Evolutionary conservation across 116 monocot genomes (phyloP).

Genomic region (Cymodocea nodosa): DNA sequence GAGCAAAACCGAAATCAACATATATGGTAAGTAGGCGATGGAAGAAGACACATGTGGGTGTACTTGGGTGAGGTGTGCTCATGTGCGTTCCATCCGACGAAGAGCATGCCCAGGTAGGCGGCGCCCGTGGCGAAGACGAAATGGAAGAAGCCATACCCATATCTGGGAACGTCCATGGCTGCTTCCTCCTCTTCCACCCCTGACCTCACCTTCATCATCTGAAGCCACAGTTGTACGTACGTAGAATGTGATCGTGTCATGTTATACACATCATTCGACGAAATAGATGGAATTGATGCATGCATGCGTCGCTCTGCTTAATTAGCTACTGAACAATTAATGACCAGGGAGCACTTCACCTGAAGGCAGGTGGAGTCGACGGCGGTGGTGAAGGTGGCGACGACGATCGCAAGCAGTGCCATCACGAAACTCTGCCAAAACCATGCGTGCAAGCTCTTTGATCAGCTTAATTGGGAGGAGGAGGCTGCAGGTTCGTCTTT

Average conservation of each 20-base stretch:
- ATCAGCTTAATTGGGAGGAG: too few relatives aligned
- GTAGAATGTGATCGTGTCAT: too few relatives aligned
- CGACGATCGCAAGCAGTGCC: constrained; percentile 16
- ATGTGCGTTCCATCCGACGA: constrained; percentile 72
- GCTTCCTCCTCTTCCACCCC: too few relatives aligned
- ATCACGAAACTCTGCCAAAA: constrained; percentile 23
- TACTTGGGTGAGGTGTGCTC: constrained; percentile 54
- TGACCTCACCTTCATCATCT: constrained; percentile 22
- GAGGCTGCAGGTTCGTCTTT: too few relatives aligned
- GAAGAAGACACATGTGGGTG: constrained; percentile 3
- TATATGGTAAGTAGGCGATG: not conserved
- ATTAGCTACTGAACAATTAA: too few relatives aligned
- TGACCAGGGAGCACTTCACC: constrained; percentile 39
- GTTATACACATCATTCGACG: too few relatives aligned
- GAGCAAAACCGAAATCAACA: not conserved
- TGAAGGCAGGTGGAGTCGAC: constrained; percentile 58
- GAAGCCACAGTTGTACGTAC: constrained; percentile 25
- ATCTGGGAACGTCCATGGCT: constrained; percentile 1
- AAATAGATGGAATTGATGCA: not conserved
- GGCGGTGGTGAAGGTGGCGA: constrained; percentile 18
- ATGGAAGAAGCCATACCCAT: constrained; percentile 94
- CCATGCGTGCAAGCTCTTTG: too few relatives aligned
- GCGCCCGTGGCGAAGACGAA: constrained; percentile 87
- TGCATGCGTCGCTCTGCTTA: too few relatives aligned
- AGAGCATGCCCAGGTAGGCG: constrained; percentile 90